Conservation (phyloP, 441 rosid species). For the Gossypium trilobum region DNA sequence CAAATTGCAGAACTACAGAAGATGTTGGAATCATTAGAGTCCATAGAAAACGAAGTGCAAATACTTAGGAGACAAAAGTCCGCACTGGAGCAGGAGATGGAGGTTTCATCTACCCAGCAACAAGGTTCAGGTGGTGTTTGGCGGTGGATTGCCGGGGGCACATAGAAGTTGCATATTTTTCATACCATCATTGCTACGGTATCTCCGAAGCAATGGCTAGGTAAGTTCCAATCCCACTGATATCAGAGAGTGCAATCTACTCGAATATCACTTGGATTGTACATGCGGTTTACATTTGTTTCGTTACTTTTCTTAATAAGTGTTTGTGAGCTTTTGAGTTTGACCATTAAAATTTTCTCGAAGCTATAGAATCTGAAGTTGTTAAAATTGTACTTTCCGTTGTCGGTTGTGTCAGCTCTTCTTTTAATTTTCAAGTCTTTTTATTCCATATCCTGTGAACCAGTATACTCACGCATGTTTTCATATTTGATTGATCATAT, state of each 20-base stretch:
- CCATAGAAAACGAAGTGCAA: constrained; percentile 73
- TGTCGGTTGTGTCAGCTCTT: neutral
- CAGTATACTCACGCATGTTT: neutral
- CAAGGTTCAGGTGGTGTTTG: constrained; percentile 82
- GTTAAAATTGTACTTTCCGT: neutral
- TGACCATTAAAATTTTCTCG: neutral
- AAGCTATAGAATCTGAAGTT: neutral
- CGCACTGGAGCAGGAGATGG: constrained; percentile 56
- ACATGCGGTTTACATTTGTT: neutral
- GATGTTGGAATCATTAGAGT: constrained; percentile 59
- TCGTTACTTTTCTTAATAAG: neutral
- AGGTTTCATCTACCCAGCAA: constrained; percentile 38
- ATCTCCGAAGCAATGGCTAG: neutral
- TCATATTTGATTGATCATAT: neutral
- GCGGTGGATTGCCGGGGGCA: constrained; percentile 58
- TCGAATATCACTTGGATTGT: neutral
- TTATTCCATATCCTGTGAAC: neutral
- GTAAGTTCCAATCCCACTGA: neutral
- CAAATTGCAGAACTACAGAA: constrained; percentile 80
- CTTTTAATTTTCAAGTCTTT: neutral
- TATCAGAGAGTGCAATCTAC: neutral
- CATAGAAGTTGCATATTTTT: constrained; percentile 14
- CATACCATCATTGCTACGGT: neutral
- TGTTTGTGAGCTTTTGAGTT: neutral
- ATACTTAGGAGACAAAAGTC: constrained; percentile 65